These are phyloP conservation scores for Aspergillus piperis DNA, from an alignment of 2,329 filamentous ascomycete genomes.

Conservation along the genomic window DNA sequence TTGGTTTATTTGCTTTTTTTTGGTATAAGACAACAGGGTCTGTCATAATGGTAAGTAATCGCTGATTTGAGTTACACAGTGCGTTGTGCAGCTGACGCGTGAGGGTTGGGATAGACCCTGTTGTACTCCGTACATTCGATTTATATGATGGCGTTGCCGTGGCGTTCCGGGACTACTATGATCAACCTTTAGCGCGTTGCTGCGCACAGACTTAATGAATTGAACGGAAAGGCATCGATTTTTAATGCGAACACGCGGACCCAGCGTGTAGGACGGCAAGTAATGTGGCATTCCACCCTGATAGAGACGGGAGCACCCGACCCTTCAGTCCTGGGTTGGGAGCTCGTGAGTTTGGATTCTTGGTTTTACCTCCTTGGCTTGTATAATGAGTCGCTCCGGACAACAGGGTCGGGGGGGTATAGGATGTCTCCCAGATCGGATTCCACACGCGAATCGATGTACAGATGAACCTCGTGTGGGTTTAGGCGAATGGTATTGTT, in stretches of 20 bases:
- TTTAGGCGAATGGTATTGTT: constrained; percentile 11
- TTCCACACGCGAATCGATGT: constrained; percentile 6
- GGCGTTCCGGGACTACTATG: constrained; percentile 17
- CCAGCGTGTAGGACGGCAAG: constrained; percentile 10
- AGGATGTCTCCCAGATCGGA: background rate
- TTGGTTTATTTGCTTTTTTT: constrained; percentile 9
- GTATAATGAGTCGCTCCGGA: constrained; percentile 5
- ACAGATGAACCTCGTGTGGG: constrained; percentile 9
- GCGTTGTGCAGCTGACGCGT: background rate
- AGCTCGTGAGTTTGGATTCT: background rate
- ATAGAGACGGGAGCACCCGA: constrained; percentile 9
- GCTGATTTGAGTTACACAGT: background rate
- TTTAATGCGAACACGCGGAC: constrained; percentile 23
- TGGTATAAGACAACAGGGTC: constrained; percentile 13
- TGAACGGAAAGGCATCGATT: constrained; percentile 20
- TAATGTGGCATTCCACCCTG: constrained; percentile 16
- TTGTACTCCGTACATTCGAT: constrained; percentile 3
- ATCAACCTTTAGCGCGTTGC: constrained; percentile 9
- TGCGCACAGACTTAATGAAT: constrained; percentile 26
- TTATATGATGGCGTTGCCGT: constrained; percentile 15
- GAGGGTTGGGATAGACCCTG: background rate
- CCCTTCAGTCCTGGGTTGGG: background rate
- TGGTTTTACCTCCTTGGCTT: constrained; percentile 1
- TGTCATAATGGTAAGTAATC: constrained; percentile 9
- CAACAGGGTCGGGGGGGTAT: background rate